A percentile compares a stretch with the other conserved stretches of the same genome.
Conservation (phyloP, 2,329 filamentous ascomycete species). For the Coniella lustricola region DNA sequence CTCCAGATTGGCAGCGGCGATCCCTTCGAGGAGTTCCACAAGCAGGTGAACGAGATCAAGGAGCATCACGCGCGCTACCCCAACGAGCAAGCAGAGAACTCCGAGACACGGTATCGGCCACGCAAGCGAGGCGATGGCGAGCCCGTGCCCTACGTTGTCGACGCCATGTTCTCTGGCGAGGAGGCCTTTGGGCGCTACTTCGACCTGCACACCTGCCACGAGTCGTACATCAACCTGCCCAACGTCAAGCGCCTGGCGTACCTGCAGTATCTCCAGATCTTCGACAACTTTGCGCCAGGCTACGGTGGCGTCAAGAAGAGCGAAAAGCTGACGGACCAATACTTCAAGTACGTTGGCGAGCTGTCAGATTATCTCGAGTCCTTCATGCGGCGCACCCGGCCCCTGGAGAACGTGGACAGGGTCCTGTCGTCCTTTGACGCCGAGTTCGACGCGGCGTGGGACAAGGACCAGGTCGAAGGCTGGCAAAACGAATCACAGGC, state of each 20-base stretch:
- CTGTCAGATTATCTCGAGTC: constrained; percentile 78
- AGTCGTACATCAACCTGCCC: constrained; percentile 83
- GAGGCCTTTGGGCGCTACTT: constrained; percentile 91
- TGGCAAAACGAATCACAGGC: constrained; percentile 58
- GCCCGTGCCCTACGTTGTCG: constrained; percentile 60
- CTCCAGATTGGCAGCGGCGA: constrained; percentile 79
- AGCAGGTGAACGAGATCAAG: constrained; percentile 71
- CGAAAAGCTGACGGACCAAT: constrained; percentile 87
- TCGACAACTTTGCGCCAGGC: constrained; percentile 77
- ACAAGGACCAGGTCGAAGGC: constrained; percentile 67
- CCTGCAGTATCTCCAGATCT: constrained; percentile 84
- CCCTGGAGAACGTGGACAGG: constrained; percentile 78
- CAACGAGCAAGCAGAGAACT: constrained; percentile 90
- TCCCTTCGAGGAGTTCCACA: constrained; percentile 86
- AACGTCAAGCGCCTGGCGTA: constrained; percentile 81
- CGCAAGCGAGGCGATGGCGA: constrained; percentile 55
- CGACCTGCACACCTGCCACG: constrained; percentile 77
- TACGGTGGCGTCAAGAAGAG: constrained; percentile 66
- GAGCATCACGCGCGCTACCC: constrained; percentile 87
- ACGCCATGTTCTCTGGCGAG: constrained; percentile 91
- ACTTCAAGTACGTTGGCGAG: constrained; percentile 81
- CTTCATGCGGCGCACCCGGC: constrained; percentile 78
- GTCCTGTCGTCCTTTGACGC: constrained; percentile 69
- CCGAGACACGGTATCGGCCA: constrained; percentile 82
- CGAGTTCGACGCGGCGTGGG: constrained; percentile 81